These are phyloP conservation scores for Macrolepiota albuminosa DNA, from an alignment of 768 basidiomycete genomes.

Conservation along the genomic window DNA sequence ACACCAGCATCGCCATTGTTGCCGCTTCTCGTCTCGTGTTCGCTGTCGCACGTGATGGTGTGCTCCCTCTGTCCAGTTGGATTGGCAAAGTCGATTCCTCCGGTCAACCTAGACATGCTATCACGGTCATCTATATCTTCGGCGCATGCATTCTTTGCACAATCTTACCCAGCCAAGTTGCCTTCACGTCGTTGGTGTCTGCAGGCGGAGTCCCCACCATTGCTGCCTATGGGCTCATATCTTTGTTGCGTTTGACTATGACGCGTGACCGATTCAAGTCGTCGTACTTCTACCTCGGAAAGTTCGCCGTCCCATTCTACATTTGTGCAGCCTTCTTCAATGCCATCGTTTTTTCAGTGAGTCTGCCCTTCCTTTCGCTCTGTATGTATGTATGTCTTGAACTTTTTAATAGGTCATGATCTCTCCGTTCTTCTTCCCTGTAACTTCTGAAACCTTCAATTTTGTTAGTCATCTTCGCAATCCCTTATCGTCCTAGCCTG, in stretches of 20 bases:
- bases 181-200: slow-evolving; percentile 87
- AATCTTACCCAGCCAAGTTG: slow-evolving; percentile 85
- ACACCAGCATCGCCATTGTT: slow-evolving; percentile 83
- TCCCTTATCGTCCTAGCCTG: background rate
- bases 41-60: slow-evolving; percentile 92
- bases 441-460: slow-evolving; percentile 73
- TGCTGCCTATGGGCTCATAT: slow-evolving; percentile 83
- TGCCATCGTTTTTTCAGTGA: slow-evolving; percentile 63
- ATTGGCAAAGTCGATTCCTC: slow-evolving; percentile 66
- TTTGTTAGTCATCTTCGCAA: slow-evolving; percentile 51
- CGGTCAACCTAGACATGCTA: slow-evolving; percentile 80
- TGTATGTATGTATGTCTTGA: background rate
- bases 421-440: slow-evolving; percentile 87
- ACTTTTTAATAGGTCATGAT: slow-evolving; percentile 55
- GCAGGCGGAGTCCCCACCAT: slow-evolving; percentile 85
- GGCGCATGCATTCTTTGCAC: slow-evolving; percentile 75
- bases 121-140: slow-evolving; percentile 83
- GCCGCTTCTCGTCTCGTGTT: slow-evolving; percentile 87
- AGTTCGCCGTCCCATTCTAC: slow-evolving; percentile 65
- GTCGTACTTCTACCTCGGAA: slow-evolving; percentile 71
- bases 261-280: slow-evolving; percentile 72
- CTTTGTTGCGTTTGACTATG: slow-evolving; percentile 67
- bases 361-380: slow-evolving; percentile 21
- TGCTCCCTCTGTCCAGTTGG: slow-evolving; percentile 80
- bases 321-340: slow-evolving; percentile 67